Percentiles rank a stretch among this genome's conserved stretches.
phyloP scores from a whole-genome alignment of 2,329 filamentous ascomycete species.

The Calonectria henricotiae region DNA sequence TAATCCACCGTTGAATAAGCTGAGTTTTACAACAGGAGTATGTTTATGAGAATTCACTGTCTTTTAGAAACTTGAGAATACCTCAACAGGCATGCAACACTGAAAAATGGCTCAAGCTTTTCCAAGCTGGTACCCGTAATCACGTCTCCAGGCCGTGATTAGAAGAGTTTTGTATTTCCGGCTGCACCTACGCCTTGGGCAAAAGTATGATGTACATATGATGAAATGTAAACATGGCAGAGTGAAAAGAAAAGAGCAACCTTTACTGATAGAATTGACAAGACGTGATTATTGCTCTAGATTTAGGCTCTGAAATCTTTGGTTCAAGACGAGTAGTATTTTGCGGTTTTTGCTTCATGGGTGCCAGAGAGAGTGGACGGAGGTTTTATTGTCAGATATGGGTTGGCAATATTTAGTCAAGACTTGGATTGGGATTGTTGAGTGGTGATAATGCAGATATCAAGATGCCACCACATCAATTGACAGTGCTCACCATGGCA shows the following conservation, averaged over 20 bases:
- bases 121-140: too few species aligned
- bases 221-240: not conserved
- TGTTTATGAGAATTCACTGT: too few species aligned
- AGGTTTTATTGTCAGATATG: not conserved
- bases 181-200: too few species aligned
- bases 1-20: too few species aligned
- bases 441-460: not conserved
- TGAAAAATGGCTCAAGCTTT: too few species aligned
- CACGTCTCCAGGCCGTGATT: too few species aligned
- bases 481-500: too few species aligned
- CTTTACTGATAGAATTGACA: not conserved
- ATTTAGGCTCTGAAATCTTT: not conserved
- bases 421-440: not conserved
- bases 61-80: too few species aligned
- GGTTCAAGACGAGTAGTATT: not conserved
- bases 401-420: not conserved
- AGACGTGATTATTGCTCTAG: not conserved
- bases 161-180: too few species aligned
- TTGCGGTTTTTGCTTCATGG: not conserved
- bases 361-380: not conserved
- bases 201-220: too few species aligned
- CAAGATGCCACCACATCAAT: not conserved
- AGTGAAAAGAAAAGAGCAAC: not conserved
- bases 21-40: too few species aligned
- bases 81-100: too few species aligned